Evolutionary conservation across 169 alveolate species (phyloP), one percentile per base, ranked within the genome.

Genomic region (Plasmodium yoelii): DNA sequence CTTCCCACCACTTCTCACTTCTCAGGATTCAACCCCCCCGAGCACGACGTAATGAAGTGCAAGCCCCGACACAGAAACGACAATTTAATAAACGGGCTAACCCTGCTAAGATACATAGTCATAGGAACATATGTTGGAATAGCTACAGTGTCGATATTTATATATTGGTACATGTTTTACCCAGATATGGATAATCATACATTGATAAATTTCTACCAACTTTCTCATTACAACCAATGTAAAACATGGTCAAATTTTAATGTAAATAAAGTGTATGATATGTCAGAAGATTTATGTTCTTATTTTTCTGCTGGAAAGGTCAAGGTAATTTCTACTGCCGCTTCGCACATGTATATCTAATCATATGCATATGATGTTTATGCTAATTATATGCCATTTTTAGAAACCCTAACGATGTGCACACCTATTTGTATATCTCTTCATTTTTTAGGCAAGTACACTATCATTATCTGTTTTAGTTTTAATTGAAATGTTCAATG

Each of bases 1-100:
- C 12, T 10, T 70, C 44, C 63, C 63, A 6, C 9, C 10, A 51
- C 19, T 15, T 15, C 56, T 47, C 0, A 8, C 8, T 70, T 22
- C 70, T 15, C 86, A 88, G 99, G 99, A 19, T 99, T 99, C 95
- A 99, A 99, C 93, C 99, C 99, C 10, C 99, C 99, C 42, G 99
- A 99, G 73, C 97, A 95, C 60, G 98, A 97, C 64, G 98, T 98
- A 47, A 99, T 99, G 99, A 90, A 94, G 72, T 97, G 97, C 84
- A 99, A 98, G 7, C 99, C 99, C 22, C 95, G 99, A 87, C 94
- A 94, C 86, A 95, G 93, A 82, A 98, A 97, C 72, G 99, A 99
- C 89, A 97, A 94, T 46, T 93, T 99, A 65, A 98, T 99, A 68
- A 95, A 97, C 73, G 97, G 96, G 15, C 96, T 98, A 98, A 98